Evolutionary conservation across 345 rosid species (phyloP).

Genomic region (Linum tenue): DNA sequence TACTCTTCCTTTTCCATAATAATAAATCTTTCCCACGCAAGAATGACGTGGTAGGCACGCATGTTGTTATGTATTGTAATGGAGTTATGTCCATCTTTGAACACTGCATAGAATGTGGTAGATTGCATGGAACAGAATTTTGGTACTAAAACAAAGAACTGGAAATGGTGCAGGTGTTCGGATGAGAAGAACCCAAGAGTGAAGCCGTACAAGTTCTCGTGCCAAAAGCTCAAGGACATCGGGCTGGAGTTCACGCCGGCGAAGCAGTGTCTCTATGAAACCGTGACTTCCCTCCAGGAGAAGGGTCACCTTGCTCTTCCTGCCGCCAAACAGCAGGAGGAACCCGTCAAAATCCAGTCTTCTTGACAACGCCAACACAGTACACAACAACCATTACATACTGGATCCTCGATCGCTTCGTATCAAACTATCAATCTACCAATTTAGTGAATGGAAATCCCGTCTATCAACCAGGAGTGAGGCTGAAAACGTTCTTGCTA

Average conservation of each 20-base stretch:
- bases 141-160: not conserved
- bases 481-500: no score
- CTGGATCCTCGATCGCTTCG: not conserved
- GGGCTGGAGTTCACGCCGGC: slow-evolving; percentile 77
- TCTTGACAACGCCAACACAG: not conserved
- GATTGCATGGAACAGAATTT: not conserved
- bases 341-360: slow-evolving; percentile 23
- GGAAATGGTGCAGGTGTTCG: slow-evolving; percentile 46
- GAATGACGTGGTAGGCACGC: no score
- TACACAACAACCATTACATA: no score
- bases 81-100: no score
- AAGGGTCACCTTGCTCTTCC: slow-evolving; percentile 56
- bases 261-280: slow-evolving; percentile 73
- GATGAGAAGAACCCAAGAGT: slow-evolving; percentile 84
- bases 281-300: slow-evolving; percentile 85
- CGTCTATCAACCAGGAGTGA: no score
- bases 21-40: no score
- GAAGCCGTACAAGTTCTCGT: slow-evolving; percentile 66
- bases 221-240: slow-evolving; percentile 66
- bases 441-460: no score
- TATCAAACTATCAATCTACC: not conserved
- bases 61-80: not conserved
- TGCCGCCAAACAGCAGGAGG: slow-evolving; percentile 35
- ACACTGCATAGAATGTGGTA: no score
- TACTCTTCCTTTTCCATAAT: no score